Conservation (phyloP, 1,284 basidiomycete species). For the Prillingera fragicola region DNA sequence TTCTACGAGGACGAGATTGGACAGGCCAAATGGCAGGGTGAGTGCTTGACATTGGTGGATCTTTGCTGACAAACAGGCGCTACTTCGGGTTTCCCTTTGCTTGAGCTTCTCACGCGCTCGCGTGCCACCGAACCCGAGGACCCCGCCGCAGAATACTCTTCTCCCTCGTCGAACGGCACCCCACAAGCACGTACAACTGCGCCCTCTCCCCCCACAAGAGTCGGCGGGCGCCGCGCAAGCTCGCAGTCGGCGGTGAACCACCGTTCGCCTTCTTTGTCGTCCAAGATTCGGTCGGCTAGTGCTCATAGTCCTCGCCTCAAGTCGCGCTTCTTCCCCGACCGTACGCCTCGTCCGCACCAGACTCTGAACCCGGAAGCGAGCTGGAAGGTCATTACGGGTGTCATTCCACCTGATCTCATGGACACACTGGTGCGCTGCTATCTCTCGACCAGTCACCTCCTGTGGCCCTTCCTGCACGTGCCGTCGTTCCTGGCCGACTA, state of each 20-base stretch:
- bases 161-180: slow-evolving; percentile 14
- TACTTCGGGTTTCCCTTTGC: slow-evolving; percentile 76
- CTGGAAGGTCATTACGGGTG: slow-evolving; percentile 67
- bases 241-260: slow-evolving; percentile 10
- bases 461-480: slow-evolving; percentile 83
- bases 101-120: slow-evolving; percentile 63
- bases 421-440: slow-evolving; percentile 57
- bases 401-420: slow-evolving; percentile 83
- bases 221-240: slow-evolving; percentile 14
- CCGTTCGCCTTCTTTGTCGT: slow-evolving; percentile 4
- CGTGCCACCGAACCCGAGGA: slow-evolving; percentile 46
- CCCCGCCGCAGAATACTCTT: slow-evolving; percentile 11
- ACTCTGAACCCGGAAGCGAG: slow-evolving; percentile 63
- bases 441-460: slow-evolving; percentile 83
- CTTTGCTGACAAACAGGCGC: slow-evolving; percentile 54
- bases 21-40: slow-evolving; percentile 49
- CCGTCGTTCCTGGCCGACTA: slow-evolving; percentile 83
- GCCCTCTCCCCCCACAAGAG: slow-evolving; percentile 5
- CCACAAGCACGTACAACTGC: too few relatives aligned
- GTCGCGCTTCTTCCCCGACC: slow-evolving; percentile 55
- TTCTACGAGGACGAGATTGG: slow-evolving; percentile 51
- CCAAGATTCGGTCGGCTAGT: slow-evolving; percentile 18
- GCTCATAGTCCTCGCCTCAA: slow-evolving; percentile 20
- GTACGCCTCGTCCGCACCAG: slow-evolving; percentile 64
- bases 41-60: slow-evolving; percentile 11